phyloP scores from a whole-genome alignment of 106 monocot species.

The Amphibolis antarctica region DNA sequence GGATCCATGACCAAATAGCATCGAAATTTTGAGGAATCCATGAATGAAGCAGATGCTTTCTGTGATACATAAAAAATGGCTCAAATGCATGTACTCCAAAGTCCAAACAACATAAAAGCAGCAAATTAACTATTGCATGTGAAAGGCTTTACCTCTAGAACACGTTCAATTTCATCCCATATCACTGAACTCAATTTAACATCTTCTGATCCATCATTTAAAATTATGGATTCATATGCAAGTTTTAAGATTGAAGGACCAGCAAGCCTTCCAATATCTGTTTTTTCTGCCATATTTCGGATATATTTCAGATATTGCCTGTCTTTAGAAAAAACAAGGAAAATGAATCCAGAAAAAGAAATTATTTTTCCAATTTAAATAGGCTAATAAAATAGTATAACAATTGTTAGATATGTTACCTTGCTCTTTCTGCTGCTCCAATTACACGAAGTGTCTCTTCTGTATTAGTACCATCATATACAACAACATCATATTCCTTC shows the following conservation, averaged over 20 bases:
- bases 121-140: not conserved
- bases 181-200: slow-evolving; percentile 66
- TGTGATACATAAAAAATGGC: slow-evolving; percentile 18
- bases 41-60: slow-evolving; percentile 42
- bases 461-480: slow-evolving; percentile 76
- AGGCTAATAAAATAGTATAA: not conserved
- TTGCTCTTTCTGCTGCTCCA: slow-evolving; percentile 70
- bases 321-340: not conserved
- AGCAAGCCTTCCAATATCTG: slow-evolving; percentile 81
- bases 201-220: slow-evolving; percentile 38
- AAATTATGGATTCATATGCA: slow-evolving; percentile 45
- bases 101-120: not conserved
- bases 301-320: slow-evolving; percentile 79
- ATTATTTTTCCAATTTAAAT: no score
- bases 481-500: slow-evolving; percentile 47
- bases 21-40: slow-evolving; percentile 54
- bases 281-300: slow-evolving; percentile 72
- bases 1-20: slow-evolving; percentile 80
- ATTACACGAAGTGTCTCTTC: slow-evolving; percentile 76
- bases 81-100: not conserved
- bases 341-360: not conserved
- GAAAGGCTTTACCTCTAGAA: slow-evolving; percentile 43
- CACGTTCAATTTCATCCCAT: slow-evolving; percentile 62
- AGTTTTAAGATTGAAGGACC: slow-evolving; percentile 80
- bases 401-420: slow-evolving; percentile 21